These are phyloP conservation scores for Stagonosporopsis tanaceti DNA, from an alignment of 2,329 filamentous ascomycete species.

Conservation along the genomic window DNA sequence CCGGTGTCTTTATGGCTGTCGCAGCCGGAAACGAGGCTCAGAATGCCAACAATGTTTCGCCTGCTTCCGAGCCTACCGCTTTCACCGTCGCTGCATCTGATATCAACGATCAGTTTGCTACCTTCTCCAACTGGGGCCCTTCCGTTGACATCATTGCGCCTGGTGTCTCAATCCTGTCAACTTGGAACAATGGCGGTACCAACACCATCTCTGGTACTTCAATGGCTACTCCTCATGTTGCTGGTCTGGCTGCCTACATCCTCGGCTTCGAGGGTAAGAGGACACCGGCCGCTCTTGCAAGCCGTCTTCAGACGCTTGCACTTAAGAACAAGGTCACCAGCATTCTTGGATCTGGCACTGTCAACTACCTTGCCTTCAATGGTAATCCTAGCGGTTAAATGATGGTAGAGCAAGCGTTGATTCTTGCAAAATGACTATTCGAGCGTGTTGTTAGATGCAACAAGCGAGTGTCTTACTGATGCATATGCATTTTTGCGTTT, in stretches of 20 bases:
- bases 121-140: slow-evolving; percentile 52
- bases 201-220: slow-evolving; percentile 56
- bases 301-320: slow-evolving; percentile 56
- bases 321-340: slow-evolving; percentile 53
- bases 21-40: slow-evolving; percentile 51
- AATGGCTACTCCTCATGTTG: slow-evolving; percentile 35
- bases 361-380: slow-evolving; percentile 66
- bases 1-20: slow-evolving; percentile 52
- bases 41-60: slow-evolving; percentile 46
- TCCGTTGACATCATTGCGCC: slow-evolving; percentile 52
- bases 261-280: slow-evolving; percentile 60
- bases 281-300: slow-evolving; percentile 59
- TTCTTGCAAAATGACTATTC: not conserved
- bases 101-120: slow-evolving; percentile 44
- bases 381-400: slow-evolving; percentile 39
- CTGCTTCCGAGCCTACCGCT: slow-evolving; percentile 49
- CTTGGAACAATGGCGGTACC: slow-evolving; percentile 55
- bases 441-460: slow-evolving; percentile 3
- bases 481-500: slow-evolving; percentile 1
- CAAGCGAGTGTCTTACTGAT: not conserved
- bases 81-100: slow-evolving; percentile 54
- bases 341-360: slow-evolving; percentile 54
- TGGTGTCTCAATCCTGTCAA: slow-evolving; percentile 55
- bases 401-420: not conserved
- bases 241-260: slow-evolving; percentile 75